Evolutionary conservation across 495 filamentous ascomycete species (phyloP), one percentile per base, ranked within the genome.

Genomic region (Penicillium malachiteum): DNA sequence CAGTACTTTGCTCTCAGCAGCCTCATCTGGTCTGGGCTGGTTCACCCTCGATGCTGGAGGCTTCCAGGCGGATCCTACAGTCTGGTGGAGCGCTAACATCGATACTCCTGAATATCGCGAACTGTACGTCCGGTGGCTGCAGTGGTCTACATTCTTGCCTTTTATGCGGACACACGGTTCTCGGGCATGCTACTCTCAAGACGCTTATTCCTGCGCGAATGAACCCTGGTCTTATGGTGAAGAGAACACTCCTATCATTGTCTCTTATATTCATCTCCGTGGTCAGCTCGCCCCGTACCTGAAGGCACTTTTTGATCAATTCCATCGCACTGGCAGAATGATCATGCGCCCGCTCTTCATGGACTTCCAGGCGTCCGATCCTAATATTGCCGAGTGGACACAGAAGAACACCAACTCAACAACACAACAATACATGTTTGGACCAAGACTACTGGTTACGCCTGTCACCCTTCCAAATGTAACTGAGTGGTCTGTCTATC

Each of bases 11-110:
- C 49, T 69, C 14, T 67, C 60, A 3, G 65, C 65, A 8, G 69
- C 64, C 0, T 60, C 65, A 12, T 64, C 66, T 3, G 69, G 66
- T 16, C 64, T 60, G 56, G 62, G 62, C 3, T 71, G 69, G 69
- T 71, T 64, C 64, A 71, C 69, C 3, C 41, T 67, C 14, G 69
- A 71, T 50, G 63, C 65, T 0, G 69, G 69, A 7, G 69, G 69
- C 0, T 71, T 71, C 39, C 64, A 71, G 31, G 60, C 52, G 3
- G 64, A 71, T 54, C 62, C 64, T 11, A 64, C 64, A 3, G 64
- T 69, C 1, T 38, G 44, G 7, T 69, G 66, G 66, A 63, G 59
- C 35, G 60, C 56, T 2, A 65, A 66, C 32, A 67, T 69, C 53
- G 62, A 65, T 39, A 58, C 58, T 3, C 46, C 59, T 1, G 57